phyloP scores from a whole-genome alignment of 2,329 filamentous ascomycete genomes.

The Pestalotiopsis sp. region DNA sequence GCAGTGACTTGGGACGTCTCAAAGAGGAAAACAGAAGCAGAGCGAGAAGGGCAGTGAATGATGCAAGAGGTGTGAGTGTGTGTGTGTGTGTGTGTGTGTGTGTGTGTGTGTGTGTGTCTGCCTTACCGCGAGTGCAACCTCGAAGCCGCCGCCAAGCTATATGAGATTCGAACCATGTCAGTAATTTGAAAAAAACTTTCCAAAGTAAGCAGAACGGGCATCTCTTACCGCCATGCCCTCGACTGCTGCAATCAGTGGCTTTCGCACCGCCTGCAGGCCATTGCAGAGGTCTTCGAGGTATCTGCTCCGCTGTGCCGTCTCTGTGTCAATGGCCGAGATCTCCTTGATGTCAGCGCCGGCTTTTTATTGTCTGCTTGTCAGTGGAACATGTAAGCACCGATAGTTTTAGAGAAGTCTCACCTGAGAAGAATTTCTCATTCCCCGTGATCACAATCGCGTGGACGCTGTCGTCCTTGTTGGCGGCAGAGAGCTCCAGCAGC shows the following conservation, averaged over 20 bases:
- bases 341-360: constrained; percentile 39
- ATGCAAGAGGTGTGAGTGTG: background rate
- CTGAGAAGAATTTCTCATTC: constrained; percentile 6
- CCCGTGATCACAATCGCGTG: constrained; percentile 7
- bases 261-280: constrained; percentile 39
- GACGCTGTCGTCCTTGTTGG: constrained; percentile 20
- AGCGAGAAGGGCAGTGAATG: background rate
- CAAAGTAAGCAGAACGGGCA: background rate
- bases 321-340: constrained; percentile 29
- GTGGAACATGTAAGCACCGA: background rate
- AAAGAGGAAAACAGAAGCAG: background rate
- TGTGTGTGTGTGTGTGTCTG: background rate
- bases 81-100: background rate
- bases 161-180: constrained; percentile 25
- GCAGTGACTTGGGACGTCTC: background rate
- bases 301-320: constrained; percentile 26
- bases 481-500: constrained; percentile 28
- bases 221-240: constrained; percentile 50
- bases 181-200: background rate
- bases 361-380: constrained; percentile 11
- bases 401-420: background rate
- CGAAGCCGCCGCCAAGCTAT: constrained; percentile 50
- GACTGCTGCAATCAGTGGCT: constrained; percentile 52
- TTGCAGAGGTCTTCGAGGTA: constrained; percentile 44
- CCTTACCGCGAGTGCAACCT: constrained; percentile 48